Conservation (phyloP, 441 rosid genomes). For the Corymbia calophylla region DNA sequence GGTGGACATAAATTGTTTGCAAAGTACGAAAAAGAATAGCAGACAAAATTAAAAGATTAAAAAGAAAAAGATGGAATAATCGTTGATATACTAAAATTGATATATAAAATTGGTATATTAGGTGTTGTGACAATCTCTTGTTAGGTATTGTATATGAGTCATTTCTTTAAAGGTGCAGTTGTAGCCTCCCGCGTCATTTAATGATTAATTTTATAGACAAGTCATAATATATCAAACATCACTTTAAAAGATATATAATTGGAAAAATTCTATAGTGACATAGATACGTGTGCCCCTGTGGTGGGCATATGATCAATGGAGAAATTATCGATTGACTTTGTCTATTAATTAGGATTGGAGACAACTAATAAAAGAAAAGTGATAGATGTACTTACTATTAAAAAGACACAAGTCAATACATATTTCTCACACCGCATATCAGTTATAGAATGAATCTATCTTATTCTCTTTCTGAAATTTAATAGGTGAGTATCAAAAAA, state of each 20-base stretch:
- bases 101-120: background rate
- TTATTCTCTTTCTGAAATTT: background rate
- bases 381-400: background rate
- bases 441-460: background rate
- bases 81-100: background rate
- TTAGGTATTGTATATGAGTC: background rate
- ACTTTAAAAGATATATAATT: background rate
- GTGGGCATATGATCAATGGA: background rate
- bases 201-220: background rate
- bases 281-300: background rate
- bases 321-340: background rate
- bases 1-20: background rate
- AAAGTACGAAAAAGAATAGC: background rate
- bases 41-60: background rate
- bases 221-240: background rate
- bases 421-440: background rate
- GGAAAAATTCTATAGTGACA: background rate
- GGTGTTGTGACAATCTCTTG: background rate
- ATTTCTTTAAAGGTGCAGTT: background rate
- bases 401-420: background rate
- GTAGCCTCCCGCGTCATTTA: background rate
- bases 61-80: background rate
- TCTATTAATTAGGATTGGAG: background rate
- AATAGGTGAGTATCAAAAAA: background rate
- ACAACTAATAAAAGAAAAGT: background rate